Percentiles rank a stretch among this genome's conserved stretches.
These are phyloP conservation scores for Gomphus sp. DNA, from an alignment of 1,284 basidiomycete genomes.

Conservation along the genomic window DNA sequence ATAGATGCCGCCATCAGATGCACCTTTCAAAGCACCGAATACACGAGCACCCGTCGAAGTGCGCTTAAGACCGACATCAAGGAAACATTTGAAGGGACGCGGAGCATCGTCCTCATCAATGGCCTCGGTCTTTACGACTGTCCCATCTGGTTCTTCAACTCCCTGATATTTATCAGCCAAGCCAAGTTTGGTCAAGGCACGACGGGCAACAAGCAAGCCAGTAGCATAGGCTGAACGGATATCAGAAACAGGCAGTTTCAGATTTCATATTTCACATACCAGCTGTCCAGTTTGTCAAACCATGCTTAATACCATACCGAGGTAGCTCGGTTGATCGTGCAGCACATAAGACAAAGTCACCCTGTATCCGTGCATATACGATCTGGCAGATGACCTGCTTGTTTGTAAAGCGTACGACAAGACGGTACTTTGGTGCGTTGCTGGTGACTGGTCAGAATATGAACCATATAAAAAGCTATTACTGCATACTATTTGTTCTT, in stretches of 20 bases:
- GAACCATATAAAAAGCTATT: not conserved
- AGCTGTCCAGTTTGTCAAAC: slow-evolving; percentile 98
- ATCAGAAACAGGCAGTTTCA: slow-evolving; percentile 3
- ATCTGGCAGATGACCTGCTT: slow-evolving; percentile 89
- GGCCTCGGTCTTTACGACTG: slow-evolving; percentile 72
- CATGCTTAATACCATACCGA: slow-evolving; percentile 95
- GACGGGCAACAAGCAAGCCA: slow-evolving; percentile 91
- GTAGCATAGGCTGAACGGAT: slow-evolving; percentile 80
- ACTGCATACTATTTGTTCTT: slow-evolving; percentile 94
- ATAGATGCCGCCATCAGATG: slow-evolving; percentile 96
- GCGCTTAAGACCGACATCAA: slow-evolving; percentile 97
- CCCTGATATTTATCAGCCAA: slow-evolving; percentile 99
- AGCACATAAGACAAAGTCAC: slow-evolving; percentile 87
- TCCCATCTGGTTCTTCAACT: slow-evolving; percentile 88
- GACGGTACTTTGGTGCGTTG: slow-evolving; percentile 96
- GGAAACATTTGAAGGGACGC: slow-evolving; percentile 97
- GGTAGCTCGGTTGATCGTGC: slow-evolving; percentile 91
- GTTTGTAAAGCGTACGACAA: slow-evolving; percentile 98
- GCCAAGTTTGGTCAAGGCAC: slow-evolving; percentile 91
- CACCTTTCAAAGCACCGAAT: slow-evolving; percentile 99
- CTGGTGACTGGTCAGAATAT: slow-evolving; percentile 21
- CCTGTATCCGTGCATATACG: slow-evolving; percentile 94
- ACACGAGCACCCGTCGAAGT: slow-evolving; percentile 98
- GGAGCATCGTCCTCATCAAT: slow-evolving; percentile 91
- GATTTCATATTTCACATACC: slow-evolving; percentile 33